Evolutionary conservation across 179 eudicot species (phyloP).

Genomic region (Silene vulgaris): DNA sequence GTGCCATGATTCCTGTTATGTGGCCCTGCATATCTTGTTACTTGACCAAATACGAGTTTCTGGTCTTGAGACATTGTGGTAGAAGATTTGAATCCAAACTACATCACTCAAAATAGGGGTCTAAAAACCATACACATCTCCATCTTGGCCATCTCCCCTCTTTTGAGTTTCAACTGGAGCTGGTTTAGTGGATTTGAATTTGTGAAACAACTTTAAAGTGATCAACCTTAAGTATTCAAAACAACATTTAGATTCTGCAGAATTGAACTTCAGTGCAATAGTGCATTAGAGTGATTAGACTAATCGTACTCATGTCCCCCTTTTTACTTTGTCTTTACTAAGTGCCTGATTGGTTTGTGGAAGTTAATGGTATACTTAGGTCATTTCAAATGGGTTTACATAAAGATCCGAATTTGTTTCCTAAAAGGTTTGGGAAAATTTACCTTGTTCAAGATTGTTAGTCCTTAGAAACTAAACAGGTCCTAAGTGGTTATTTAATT

Average conservation of each 20-base stretch:
- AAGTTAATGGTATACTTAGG: neutral
- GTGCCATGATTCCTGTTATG: conserved; percentile 10
- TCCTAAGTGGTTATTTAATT: neutral
- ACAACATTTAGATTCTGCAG: neutral
- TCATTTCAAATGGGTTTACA: neutral
- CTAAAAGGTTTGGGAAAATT: neutral
- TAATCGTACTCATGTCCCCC: neutral
- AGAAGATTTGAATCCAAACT: neutral
- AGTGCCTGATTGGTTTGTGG: neutral
- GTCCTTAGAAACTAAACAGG: neutral
- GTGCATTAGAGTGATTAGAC: neutral
- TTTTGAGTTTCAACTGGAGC: neutral
- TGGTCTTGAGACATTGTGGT: neutral
- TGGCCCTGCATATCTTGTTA: conserved; percentile 2
- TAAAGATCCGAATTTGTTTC: neutral
- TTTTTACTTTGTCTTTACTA: neutral
- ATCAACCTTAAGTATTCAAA: neutral
- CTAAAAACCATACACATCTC: neutral
- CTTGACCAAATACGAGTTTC: conserved; percentile 9
- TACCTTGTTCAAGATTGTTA: neutral
- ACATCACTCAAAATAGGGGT: conserved; percentile 8
- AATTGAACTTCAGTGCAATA: too few relatives aligned
- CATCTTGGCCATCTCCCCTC: neutral
- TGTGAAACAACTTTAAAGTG: neutral
- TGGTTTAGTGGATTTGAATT: neutral